Conservation (phyloP, 1,284 basidiomycete genomes). For the Acaromyces ingoldii region DNA sequence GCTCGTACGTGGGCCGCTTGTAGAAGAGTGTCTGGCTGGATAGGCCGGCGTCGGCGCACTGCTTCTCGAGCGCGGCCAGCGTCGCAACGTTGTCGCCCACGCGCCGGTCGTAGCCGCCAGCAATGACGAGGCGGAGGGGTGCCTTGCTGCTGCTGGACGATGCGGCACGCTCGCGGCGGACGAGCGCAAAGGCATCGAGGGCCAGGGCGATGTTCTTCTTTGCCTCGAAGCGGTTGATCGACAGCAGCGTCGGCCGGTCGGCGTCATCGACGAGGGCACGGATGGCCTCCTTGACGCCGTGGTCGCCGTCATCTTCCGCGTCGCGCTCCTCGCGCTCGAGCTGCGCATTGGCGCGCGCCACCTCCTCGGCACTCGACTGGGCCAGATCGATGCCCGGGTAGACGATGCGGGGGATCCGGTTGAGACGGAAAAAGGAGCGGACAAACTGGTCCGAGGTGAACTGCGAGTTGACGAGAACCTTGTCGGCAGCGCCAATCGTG, state of each 20-base stretch:
- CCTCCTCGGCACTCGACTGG: slow-evolving; percentile 14
- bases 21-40: slow-evolving; percentile 52
- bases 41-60: slow-evolving; percentile 45
- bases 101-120: slow-evolving; percentile 71
- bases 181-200: slow-evolving; percentile 67
- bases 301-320: neutral
- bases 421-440: slow-evolving; percentile 69
- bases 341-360: slow-evolving; percentile 19
- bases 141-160: slow-evolving; percentile 2
- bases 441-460: slow-evolving; percentile 69
- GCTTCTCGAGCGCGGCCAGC: slow-evolving; percentile 33
- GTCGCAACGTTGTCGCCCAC: slow-evolving; percentile 68
- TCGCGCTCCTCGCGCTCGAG: slow-evolving; percentile 13
- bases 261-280: neutral
- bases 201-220: slow-evolving; percentile 89
- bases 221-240: slow-evolving; percentile 89
- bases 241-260: slow-evolving; percentile 70
- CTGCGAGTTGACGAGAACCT: slow-evolving; percentile 83
- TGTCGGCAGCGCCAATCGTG: slow-evolving; percentile 88
- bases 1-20: slow-evolving; percentile 29
- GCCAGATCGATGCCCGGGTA: slow-evolving; percentile 74
- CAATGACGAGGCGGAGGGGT: slow-evolving; percentile 29
- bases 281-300: slow-evolving; percentile 1
- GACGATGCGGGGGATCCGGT: slow-evolving; percentile 65
- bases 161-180: slow-evolving; percentile 23